phyloP scores from a whole-genome alignment of 139 green algal species.

The Chlorella sp. region DNA sequence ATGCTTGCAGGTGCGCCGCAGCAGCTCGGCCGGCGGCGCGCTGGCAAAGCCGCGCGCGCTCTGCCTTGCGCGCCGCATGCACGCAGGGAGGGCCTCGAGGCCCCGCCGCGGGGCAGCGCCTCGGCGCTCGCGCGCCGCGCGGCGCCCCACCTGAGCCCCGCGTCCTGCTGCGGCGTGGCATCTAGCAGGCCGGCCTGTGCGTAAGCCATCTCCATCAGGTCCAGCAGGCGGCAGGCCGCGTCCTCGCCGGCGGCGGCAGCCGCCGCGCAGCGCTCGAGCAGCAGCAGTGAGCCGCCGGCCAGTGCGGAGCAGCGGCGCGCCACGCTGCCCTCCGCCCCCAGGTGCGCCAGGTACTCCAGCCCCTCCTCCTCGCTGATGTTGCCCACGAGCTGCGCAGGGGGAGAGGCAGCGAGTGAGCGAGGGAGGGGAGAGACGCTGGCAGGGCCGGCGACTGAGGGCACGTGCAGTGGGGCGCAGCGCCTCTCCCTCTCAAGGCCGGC shows the following conservation, averaged over 20 bases:
- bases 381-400: constrained; percentile 11
- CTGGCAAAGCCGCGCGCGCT: too few species aligned
- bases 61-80: too few species aligned
- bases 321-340: constrained; percentile 7
- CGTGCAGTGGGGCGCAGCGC: neutral
- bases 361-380: constrained; percentile 23
- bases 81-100: too few species aligned
- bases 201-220: constrained; percentile 13
- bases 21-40: too few species aligned
- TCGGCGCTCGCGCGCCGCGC: too few species aligned
- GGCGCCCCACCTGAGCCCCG: constrained; percentile 19
- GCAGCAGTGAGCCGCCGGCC: constrained; percentile 30
- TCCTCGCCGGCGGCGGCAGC: too few species aligned
- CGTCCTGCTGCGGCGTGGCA: constrained; percentile 25
- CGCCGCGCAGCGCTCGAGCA: constrained; percentile 23
- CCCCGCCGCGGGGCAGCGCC: too few species aligned
- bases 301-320: neutral
- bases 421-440: neutral
- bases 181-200: constrained; percentile 26
- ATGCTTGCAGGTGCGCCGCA: too few species aligned
- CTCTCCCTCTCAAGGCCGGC: neutral
- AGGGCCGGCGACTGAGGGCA: neutral
- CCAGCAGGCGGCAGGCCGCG: too few species aligned
- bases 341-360: constrained; percentile 1
- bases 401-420: neutral